Evolutionary conservation across 139 green algal species (phyloP).

Genomic region (Nannochloris sp.): DNA sequence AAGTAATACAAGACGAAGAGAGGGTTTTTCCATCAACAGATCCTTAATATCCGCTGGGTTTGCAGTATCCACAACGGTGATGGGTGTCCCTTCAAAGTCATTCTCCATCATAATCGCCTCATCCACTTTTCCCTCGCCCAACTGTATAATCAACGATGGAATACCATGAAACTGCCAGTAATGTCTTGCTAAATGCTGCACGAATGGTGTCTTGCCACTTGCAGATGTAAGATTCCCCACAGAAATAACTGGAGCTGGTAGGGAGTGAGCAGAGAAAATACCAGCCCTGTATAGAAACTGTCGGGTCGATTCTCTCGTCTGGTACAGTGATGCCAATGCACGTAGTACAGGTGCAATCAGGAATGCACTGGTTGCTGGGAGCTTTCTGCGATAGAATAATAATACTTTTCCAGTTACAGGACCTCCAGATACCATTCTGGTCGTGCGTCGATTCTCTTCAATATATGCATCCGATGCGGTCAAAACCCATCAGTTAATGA

Average conservation of each 20-base stretch:
- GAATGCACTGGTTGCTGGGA: constrained; percentile 11
- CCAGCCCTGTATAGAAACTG: constrained; percentile 26
- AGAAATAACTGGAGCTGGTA: constrained; percentile 24
- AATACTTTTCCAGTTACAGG: too few species aligned
- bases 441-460: too few species aligned
- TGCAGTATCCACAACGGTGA: constrained; percentile 1
- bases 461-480: too few species aligned
- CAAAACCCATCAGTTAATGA: neutral
- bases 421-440: too few species aligned
- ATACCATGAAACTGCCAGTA: constrained; percentile 16
- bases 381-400: constrained; percentile 8
- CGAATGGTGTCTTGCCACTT: constrained; percentile 31
- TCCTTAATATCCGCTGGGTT: neutral
- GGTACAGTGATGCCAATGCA: constrained; percentile 6
- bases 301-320: constrained; percentile 1
- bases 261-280: constrained; percentile 10
- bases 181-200: constrained; percentile 25
- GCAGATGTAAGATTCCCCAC: constrained; percentile 25
- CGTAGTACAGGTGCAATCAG: constrained; percentile 24
- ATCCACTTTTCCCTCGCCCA: constrained; percentile 23
- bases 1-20: constrained; percentile 19
- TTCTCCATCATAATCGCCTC: constrained; percentile 24
- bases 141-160: constrained; percentile 23
- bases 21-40: constrained; percentile 14
- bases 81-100: constrained; percentile 14